These are phyloP conservation scores for Diaporthe eres DNA, from an alignment of 2,329 filamentous ascomycete species.

Conservation along the genomic window DNA sequence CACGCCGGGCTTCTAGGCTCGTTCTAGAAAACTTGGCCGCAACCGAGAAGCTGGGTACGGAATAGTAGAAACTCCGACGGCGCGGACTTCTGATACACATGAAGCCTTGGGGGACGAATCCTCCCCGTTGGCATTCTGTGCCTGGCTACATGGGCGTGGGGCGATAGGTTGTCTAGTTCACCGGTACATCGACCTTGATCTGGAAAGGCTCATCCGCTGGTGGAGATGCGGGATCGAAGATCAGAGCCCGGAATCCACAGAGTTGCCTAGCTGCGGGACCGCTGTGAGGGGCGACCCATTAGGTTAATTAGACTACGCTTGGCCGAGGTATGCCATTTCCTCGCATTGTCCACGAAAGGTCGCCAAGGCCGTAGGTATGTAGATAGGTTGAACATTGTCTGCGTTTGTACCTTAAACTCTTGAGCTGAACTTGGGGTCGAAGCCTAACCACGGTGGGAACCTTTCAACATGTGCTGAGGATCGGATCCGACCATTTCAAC, in stretches of 20 bases:
- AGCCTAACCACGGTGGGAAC: background rate
- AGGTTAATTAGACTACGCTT: slow-evolving; percentile 11
- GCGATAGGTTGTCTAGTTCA: background rate
- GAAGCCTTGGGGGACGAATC: background rate
- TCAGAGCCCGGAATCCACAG: background rate
- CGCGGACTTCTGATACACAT: background rate
- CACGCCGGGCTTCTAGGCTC: slow-evolving; percentile 19
- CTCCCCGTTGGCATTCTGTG: background rate
- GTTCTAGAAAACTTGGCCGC: slow-evolving; percentile 18
- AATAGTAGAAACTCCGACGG: background rate
- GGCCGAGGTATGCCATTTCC: background rate
- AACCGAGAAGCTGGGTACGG: background rate
- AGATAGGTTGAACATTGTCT: too few relatives aligned
- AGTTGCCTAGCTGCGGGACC: background rate
- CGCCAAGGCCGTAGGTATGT: background rate
- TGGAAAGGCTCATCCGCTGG: background rate
- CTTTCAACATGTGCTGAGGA: background rate
- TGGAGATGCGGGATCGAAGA: slow-evolving; percentile 12
- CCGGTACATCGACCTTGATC: background rate
- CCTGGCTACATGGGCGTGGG: background rate
- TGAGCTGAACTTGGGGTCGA: background rate
- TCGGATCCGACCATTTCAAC: background rate
- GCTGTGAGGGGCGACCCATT: slow-evolving; percentile 2
- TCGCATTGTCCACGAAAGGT: background rate
- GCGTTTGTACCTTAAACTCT: background rate